phyloP scores from a whole-genome alignment of 768 basidiomycete species.

The Serendipita sp. region DNA sequence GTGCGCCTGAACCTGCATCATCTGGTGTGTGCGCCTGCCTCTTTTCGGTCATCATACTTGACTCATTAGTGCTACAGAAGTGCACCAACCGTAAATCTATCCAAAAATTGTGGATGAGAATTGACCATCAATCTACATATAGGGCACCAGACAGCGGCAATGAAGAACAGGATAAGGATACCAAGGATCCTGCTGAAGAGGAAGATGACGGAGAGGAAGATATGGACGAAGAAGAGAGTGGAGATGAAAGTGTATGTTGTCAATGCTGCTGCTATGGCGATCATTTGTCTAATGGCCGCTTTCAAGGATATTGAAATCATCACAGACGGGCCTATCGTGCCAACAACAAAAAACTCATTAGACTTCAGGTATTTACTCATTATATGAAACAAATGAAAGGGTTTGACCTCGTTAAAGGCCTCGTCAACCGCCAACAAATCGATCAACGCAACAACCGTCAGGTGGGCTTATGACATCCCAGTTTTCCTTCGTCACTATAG shows the following conservation, averaged over 20 bases:
- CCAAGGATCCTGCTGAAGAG: neutral
- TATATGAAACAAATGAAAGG: neutral
- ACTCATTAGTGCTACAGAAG: too few species aligned
- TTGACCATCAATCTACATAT: too few species aligned
- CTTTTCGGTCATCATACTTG: neutral
- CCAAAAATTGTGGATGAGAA: too few species aligned
- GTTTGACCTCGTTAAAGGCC: slow-evolving; percentile 21
- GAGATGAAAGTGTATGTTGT: slow-evolving; percentile 28
- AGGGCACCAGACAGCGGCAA: too few species aligned
- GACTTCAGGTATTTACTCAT: slow-evolving; percentile 46
- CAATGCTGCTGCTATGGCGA: neutral
- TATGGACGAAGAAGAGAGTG: slow-evolving; percentile 25
- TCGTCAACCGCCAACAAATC: slow-evolving; percentile 19
- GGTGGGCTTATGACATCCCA: slow-evolving; percentile 11
- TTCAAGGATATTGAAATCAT: slow-evolving; percentile 77
- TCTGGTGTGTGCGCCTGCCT: neutral
- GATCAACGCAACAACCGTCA: slow-evolving; percentile 18
- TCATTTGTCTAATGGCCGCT: slow-evolving; percentile 7
- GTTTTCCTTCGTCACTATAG: slow-evolving; percentile 11
- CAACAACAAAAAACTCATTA: slow-evolving; percentile 29
- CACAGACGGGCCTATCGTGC: slow-evolving; percentile 51
- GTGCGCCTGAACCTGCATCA: neutral
- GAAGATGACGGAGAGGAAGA: slow-evolving; percentile 16
- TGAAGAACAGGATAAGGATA: too few species aligned
- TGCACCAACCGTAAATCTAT: too few species aligned